phyloP scores from a whole-genome alignment of 352 stramenopile species.

The Phytophthora boehmeriae region DNA sequence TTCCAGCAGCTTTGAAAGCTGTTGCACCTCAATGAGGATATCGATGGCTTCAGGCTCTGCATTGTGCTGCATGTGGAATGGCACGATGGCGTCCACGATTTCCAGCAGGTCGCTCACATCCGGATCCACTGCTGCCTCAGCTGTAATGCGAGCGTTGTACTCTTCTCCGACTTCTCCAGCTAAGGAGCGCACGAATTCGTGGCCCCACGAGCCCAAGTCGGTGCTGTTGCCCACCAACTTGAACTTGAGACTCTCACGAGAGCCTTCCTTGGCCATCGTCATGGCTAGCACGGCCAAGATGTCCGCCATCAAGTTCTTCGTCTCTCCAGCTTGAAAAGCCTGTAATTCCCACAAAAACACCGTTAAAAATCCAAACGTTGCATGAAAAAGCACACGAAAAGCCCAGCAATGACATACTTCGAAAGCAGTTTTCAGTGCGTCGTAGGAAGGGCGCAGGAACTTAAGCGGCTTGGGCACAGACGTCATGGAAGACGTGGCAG shows the following conservation, averaged over 20 bases:
- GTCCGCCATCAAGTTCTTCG: conserved; percentile 86
- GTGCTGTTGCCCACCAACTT: conserved; percentile 92
- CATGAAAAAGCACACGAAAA: background rate
- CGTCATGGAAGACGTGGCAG: conserved; percentile 98
- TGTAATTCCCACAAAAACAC: conserved; percentile 14
- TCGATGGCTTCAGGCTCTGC: conserved; percentile 99
- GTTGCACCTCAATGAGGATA: conserved; percentile 98
- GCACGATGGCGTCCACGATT: conserved; percentile 98
- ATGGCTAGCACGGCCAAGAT: conserved; percentile 96
- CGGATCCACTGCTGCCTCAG: conserved; percentile 50
- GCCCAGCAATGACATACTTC: conserved; percentile 32
- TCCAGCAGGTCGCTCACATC: conserved; percentile 93
- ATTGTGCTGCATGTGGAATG: conserved; percentile 99
- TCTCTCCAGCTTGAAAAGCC: conserved; percentile 51
- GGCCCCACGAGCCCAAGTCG: conserved; percentile 96
- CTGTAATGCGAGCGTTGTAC: conserved; percentile 80
- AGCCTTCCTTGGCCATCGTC: conserved; percentile 97
- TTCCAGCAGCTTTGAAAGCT: conserved; percentile 94
- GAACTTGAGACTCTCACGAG: conserved; percentile 87
- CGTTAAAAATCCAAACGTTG: background rate
- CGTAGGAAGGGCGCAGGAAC: conserved; percentile 98
- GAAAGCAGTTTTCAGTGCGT: conserved; percentile 88
- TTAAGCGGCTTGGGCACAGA: conserved; percentile 99
- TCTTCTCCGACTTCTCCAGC: conserved; percentile 97
- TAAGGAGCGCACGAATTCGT: conserved; percentile 98